A percentile compares a stretch with the other conserved stretches of the same genome.
These are phyloP conservation scores for Blepharisma undulans DNA, from an alignment of 169 alveolate genomes.

Conservation along the genomic window DNA sequence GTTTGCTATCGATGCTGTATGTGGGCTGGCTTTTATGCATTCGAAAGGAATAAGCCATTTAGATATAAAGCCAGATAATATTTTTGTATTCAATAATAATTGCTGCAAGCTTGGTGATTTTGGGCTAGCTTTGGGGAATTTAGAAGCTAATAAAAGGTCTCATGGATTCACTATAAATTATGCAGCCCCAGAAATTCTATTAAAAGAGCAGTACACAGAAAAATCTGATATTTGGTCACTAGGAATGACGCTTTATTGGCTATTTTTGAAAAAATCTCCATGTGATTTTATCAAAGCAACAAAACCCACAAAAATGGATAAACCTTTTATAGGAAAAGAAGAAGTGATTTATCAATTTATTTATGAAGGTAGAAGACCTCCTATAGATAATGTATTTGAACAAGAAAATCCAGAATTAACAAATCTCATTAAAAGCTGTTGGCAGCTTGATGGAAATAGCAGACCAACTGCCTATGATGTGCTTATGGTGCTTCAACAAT, in stretches of 20 bases:
- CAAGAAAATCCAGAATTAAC: background rate
- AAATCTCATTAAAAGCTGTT: background rate
- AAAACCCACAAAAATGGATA: background rate
- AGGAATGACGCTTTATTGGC: constrained; percentile 23
- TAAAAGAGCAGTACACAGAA: background rate
- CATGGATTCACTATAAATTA: constrained; percentile 22
- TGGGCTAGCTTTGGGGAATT: constrained; percentile 9
- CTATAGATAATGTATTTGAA: background rate
- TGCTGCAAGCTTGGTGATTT: constrained; percentile 14
- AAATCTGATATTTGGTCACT: constrained; percentile 28
- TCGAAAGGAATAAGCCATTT: constrained; percentile 50
- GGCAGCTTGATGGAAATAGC: background rate
- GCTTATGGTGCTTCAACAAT: background rate
- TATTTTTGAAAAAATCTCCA: background rate
- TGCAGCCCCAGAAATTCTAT: background rate
- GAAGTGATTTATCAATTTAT: background rate
- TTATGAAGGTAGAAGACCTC: background rate
- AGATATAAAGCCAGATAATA: constrained; percentile 61
- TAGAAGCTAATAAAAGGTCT: background rate
- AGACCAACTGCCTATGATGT: background rate
- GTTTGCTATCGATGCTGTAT: constrained; percentile 48
- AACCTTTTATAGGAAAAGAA: background rate
- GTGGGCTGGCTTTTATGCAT: constrained; percentile 59
- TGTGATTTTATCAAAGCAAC: background rate
- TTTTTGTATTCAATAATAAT: constrained; percentile 45